Evolutionary conservation across 768 basidiomycete species (phyloP).

Genomic region (Termitomyces sp.): DNA sequence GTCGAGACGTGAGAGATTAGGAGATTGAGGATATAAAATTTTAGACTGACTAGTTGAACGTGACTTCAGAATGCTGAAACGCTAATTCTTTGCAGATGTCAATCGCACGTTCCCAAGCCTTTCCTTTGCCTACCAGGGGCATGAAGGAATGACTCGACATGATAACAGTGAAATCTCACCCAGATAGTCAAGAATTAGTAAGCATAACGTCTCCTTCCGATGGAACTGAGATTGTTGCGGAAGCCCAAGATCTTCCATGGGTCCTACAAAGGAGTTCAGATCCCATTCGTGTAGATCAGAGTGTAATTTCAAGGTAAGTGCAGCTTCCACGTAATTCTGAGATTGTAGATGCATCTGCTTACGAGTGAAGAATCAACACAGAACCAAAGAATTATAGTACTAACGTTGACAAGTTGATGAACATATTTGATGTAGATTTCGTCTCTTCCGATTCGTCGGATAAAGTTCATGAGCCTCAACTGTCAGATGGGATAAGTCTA

Average conservation of each 20-base stretch:
- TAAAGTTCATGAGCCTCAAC: constrained; percentile 91
- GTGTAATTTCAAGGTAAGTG: constrained; percentile 87
- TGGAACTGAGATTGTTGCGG: constrained; percentile 93
- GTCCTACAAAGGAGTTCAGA: constrained; percentile 69
- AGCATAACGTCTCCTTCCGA: constrained; percentile 87
- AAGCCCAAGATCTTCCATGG: constrained; percentile 85
- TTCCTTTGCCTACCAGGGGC: constrained; percentile 70
- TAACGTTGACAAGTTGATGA: constrained; percentile 86
- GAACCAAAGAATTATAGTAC: constrained; percentile 16
- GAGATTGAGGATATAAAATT: neutral
- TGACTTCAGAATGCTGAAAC: constrained; percentile 80
- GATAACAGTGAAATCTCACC: constrained; percentile 34
- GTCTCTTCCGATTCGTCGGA: constrained; percentile 83
- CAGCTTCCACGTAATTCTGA: constrained; percentile 91
- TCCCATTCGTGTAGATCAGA: constrained; percentile 94
- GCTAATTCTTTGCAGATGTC: constrained; percentile 91
- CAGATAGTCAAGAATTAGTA: constrained; percentile 90
- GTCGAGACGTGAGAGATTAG: neutral
- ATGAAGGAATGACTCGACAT: neutral
- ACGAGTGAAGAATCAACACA: constrained; percentile 13
- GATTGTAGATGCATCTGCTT: constrained; percentile 78
- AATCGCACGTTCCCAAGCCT: constrained; percentile 95
- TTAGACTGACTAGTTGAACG: constrained; percentile 78
- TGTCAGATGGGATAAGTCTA: constrained; percentile 20
- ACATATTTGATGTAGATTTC: constrained; percentile 97